Percentiles rank a stretch among this genome's conserved stretches.
Evolutionary conservation across 768 basidiomycete species (phyloP).

Genomic region (Chalciporus pseudorubinellus): DNA sequence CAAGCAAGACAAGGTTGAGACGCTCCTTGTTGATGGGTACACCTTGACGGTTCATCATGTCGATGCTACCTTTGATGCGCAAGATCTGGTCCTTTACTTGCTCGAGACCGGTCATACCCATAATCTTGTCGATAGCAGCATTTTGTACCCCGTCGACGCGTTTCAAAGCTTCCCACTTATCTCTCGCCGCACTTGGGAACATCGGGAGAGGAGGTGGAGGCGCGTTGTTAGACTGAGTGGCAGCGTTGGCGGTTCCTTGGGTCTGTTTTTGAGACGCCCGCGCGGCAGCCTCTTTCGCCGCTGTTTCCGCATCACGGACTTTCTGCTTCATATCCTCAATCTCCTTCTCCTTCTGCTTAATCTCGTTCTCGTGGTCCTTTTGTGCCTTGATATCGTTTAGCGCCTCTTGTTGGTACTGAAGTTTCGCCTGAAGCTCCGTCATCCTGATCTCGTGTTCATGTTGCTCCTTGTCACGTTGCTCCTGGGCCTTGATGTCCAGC

Average conservation of each 20-base stretch:
- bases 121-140: constrained; percentile 57
- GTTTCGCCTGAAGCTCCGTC: constrained; percentile 42
- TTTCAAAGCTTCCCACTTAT: constrained; percentile 61
- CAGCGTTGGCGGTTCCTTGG: constrained; percentile 1
- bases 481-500: constrained; percentile 41
- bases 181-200: constrained; percentile 37
- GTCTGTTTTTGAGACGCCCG: constrained; percentile 2
- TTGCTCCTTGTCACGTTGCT: constrained; percentile 45
- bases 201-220: constrained; percentile 10
- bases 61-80: constrained; percentile 58
- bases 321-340: constrained; percentile 35
- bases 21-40: constrained; percentile 52
- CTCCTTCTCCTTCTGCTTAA: constrained; percentile 42
- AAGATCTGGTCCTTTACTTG: constrained; percentile 60
- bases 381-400: constrained; percentile 37
- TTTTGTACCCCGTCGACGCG: constrained; percentile 49
- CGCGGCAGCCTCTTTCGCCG: constrained; percentile 11
- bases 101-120: constrained; percentile 70
- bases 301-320: constrained; percentile 8
- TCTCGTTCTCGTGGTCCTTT: constrained; percentile 45
- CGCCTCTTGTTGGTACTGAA: constrained; percentile 32
- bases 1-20: constrained; percentile 60
- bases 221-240: constrained; percentile 2
- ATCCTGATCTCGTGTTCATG: constrained; percentile 41
- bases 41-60: constrained; percentile 51